phyloP scores from a whole-genome alignment of 257 asterid species.

The Cinchona pubescens region DNA sequence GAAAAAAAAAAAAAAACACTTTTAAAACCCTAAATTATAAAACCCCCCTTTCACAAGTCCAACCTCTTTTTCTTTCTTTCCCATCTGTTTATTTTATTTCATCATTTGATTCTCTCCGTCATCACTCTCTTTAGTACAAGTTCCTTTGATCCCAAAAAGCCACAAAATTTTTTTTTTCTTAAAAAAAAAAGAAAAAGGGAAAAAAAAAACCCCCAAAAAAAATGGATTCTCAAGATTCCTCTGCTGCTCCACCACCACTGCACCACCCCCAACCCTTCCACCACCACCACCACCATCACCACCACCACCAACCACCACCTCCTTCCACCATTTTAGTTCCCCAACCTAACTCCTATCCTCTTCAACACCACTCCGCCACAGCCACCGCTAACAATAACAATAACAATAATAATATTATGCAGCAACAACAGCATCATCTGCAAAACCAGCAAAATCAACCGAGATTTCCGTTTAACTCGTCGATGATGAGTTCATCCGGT shows the following conservation, averaged over 20 bases:
- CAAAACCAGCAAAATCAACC: constrained; percentile 15
- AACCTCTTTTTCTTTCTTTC: constrained; percentile 12
- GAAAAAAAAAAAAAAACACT: background rate
- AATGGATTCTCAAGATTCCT: constrained; percentile 31
- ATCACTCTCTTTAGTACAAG: background rate
- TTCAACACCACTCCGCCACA: background rate
- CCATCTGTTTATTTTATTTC: background rate
- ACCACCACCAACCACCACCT: constrained; percentile 11
- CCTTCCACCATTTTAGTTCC: constrained; percentile 16
- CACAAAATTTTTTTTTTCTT: no score
- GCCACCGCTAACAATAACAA: background rate
- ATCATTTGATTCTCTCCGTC: background rate
- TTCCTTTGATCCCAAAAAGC: background rate
- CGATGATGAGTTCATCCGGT: constrained; percentile 32
- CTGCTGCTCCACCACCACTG: constrained; percentile 23
- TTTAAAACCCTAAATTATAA: constrained; percentile 23
- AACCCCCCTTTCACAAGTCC: background rate
- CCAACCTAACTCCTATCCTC: constrained; percentile 16
- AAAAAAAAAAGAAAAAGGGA: no score
- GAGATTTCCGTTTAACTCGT: constrained; percentile 52
- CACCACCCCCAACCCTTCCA: constrained; percentile 16
- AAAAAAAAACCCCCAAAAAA: background rate
- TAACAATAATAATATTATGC: background rate
- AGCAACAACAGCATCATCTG: constrained; percentile 1
- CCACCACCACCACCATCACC: constrained; percentile 20